Conservation (phyloP, 169 alveolate species). For the Cardiosporidium cionae region DNA sequence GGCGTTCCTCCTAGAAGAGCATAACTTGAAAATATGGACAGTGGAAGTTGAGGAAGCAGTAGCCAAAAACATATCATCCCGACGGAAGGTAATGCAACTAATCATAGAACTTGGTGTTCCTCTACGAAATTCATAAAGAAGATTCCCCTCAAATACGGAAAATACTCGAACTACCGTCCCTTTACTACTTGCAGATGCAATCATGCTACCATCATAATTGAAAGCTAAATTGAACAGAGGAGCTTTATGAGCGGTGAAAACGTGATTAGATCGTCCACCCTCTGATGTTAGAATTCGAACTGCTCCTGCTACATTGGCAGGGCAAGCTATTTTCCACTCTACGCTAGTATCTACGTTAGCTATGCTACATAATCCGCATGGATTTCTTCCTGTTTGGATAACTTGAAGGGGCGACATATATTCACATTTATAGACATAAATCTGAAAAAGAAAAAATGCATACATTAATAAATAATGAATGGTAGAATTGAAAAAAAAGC, state of each 20-base stretch:
- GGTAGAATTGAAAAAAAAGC: no score
- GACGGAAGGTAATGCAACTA: slow-evolving; percentile 12
- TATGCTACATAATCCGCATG: slow-evolving; percentile 19
- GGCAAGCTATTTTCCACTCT: slow-evolving; percentile 20
- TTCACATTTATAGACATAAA: no score
- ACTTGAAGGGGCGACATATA: slow-evolving; percentile 12
- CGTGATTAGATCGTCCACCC: neutral
- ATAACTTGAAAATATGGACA: slow-evolving; percentile 21
- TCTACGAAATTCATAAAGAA: slow-evolving; percentile 36
- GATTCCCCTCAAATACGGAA: slow-evolving; percentile 32
- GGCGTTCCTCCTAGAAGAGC: no score
- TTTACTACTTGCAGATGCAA: slow-evolving; percentile 37
- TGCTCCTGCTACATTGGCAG: slow-evolving; percentile 24
- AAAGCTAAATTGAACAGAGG: slow-evolving; percentile 16
- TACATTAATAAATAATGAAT: no score
- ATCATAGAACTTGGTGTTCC: slow-evolving; percentile 19
- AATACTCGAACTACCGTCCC: slow-evolving; percentile 42
- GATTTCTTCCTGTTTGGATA: slow-evolving; percentile 27
- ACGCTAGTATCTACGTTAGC: slow-evolving; percentile 1
- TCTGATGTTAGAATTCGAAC: slow-evolving; percentile 10
- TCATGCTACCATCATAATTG: slow-evolving; percentile 10
- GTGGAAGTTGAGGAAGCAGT: slow-evolving; percentile 29
- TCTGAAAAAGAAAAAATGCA: no score
- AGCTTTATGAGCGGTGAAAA: slow-evolving; percentile 20
- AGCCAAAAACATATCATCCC: slow-evolving; percentile 18